Evolutionary conservation across 2,329 filamentous ascomycete species (phyloP).

Genomic region (Escovopsis sp.): DNA sequence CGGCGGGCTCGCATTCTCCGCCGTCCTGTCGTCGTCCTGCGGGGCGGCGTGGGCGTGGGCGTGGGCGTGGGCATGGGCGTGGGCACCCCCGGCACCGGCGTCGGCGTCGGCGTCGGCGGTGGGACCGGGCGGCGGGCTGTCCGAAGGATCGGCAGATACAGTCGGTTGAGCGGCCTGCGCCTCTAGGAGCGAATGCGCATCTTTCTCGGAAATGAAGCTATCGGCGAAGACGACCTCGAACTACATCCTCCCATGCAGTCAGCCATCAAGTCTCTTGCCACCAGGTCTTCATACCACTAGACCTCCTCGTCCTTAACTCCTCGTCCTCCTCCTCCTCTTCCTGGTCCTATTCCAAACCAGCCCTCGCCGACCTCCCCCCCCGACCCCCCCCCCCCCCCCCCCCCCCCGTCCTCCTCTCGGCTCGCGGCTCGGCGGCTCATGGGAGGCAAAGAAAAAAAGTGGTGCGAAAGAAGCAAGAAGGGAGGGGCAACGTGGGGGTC

Average conservation of each 20-base stretch:
- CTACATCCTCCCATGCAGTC: constrained; percentile 25
- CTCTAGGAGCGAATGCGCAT: constrained; percentile 48
- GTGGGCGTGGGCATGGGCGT: constrained; percentile 13
- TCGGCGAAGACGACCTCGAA: constrained; percentile 69
- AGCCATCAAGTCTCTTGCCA: too few species aligned
- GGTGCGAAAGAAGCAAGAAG: too few species aligned
- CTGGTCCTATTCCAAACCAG: too few species aligned
- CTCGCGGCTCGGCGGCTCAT: too few species aligned
- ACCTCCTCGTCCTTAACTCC: too few species aligned
- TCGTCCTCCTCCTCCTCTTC: too few species aligned
- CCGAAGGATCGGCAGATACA: constrained; percentile 24
- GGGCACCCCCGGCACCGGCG: constrained; percentile 12
- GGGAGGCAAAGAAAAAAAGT: too few species aligned
- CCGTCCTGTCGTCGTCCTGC: constrained; percentile 13
- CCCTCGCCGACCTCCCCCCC: too few species aligned
- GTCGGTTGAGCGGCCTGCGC: constrained; percentile 19
- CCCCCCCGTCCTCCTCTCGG: too few species aligned
- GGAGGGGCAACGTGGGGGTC: too few species aligned
- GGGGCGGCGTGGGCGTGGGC: constrained; percentile 15
- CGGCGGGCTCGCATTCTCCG: not conserved
- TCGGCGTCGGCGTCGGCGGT: constrained; percentile 14
- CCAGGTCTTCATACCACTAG: too few species aligned
- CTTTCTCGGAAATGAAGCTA: constrained; percentile 52
- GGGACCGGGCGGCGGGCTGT: constrained; percentile 22
- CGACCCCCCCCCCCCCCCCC: too few species aligned